These are phyloP conservation scores for Pleurozium schreberi DNA, from an alignment of 225 moss, liverwort and hornwort genomes.

Conservation along the genomic window DNA sequence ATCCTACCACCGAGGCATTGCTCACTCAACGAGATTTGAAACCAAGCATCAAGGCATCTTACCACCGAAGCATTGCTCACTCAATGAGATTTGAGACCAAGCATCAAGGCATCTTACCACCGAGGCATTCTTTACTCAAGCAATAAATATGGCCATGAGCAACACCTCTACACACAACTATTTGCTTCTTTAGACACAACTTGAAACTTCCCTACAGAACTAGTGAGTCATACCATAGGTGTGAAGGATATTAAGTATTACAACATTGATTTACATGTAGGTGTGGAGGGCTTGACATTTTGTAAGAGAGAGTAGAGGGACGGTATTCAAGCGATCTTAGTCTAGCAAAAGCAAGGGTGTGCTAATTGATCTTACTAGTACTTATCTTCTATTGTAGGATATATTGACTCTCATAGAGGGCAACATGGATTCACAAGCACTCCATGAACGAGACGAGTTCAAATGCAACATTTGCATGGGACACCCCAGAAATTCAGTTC, in stretches of 20 bases:
- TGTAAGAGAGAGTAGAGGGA: background rate
- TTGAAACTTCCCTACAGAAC: background rate
- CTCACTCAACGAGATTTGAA: too few species aligned
- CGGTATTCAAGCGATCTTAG: background rate
- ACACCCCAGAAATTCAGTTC: background rate
- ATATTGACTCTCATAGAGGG: background rate
- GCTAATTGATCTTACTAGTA: background rate
- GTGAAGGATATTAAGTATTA: background rate
- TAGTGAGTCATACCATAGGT: background rate
- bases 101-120: background rate
- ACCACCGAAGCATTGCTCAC: too few species aligned
- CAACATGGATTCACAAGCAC: background rate
- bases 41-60: too few species aligned
- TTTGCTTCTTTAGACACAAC: background rate
- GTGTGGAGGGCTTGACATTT: background rate
- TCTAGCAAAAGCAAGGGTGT: background rate
- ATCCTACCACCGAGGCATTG: too few species aligned
- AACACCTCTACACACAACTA: background rate
- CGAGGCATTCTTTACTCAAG: fast-evolving
- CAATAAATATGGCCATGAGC: background rate
- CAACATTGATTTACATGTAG: background rate
- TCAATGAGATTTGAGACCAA: too few species aligned
- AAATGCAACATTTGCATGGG: background rate
- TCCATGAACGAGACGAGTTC: fast-evolving
- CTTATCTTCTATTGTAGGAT: background rate